Conservation (phyloP, 78 protist species). For the Cavenderia fasciculata region DNA sequence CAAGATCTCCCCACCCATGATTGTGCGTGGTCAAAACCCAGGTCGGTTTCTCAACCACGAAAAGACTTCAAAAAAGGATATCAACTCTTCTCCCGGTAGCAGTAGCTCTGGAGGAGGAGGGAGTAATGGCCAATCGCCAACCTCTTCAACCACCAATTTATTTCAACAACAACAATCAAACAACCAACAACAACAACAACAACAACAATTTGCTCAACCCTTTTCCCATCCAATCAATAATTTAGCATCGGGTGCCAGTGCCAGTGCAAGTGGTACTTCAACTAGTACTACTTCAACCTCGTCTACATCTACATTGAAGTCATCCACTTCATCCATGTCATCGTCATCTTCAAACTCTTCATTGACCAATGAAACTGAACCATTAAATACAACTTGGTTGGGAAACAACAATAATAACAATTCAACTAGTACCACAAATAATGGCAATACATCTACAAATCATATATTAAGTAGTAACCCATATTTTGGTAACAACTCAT, state of each 20-base stretch:
- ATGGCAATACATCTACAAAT: background rate
- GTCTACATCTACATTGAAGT: background rate
- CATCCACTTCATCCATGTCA: background rate
- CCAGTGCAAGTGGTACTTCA: conserved; percentile 58
- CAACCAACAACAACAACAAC: conserved; percentile 1
- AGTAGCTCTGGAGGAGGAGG: background rate
- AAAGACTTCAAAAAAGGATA: conserved; percentile 51
- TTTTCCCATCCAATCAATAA: background rate
- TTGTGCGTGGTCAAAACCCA: conserved; percentile 80
- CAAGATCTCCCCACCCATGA: conserved; percentile 76
- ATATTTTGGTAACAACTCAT: background rate
- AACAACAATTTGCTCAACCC: background rate
- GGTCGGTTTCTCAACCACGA: conserved; percentile 71
- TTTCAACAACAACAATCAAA: no score
- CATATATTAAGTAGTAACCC: background rate
- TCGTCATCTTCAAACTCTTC: background rate
- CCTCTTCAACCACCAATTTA: background rate
- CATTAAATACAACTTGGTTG: background rate
- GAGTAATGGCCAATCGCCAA: background rate
- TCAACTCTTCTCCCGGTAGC: conserved; percentile 25
- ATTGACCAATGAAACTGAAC: background rate
- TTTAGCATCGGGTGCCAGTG: background rate
- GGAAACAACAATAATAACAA: background rate
- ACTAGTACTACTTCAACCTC: background rate
- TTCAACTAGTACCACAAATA: background rate